A percentile compares a stretch with the other conserved stretches of the same genome.
Conservation (phyloP, 257 asterid genomes). For the Marsdenia floribunda region DNA sequence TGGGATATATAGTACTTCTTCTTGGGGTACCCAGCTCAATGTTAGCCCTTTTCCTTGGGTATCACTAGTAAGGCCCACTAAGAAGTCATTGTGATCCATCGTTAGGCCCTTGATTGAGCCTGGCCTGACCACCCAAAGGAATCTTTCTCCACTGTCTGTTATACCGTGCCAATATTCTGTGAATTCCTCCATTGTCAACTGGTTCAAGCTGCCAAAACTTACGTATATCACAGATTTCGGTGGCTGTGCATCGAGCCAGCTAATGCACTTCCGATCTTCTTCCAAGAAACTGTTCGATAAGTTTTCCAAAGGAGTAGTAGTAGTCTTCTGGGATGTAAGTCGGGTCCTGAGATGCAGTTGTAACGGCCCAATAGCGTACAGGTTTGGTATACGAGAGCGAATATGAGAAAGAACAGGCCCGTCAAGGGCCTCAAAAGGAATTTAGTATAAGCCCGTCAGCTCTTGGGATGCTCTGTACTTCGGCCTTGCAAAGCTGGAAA, state of each 20-base stretch:
- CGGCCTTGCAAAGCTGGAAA: not conserved
- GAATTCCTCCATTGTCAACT: constrained; percentile 7
- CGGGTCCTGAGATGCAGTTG: constrained; percentile 12
- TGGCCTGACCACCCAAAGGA: constrained; percentile 28
- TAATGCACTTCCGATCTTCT: constrained; percentile 24
- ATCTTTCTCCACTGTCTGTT: constrained; percentile 13
- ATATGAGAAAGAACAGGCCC: constrained; percentile 5
- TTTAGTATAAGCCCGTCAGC: constrained; percentile 23
- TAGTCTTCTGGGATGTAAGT: not conserved
- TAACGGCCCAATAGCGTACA: constrained; percentile 19
- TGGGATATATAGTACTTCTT: constrained; percentile 25
- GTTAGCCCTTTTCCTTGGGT: constrained; percentile 13
- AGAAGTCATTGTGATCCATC: not conserved
- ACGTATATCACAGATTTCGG: constrained; percentile 22
- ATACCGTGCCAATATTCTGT: constrained; percentile 25
- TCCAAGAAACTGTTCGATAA: constrained; percentile 24
- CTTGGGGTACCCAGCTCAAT: constrained; percentile 30
- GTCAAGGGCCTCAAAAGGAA: constrained; percentile 20
- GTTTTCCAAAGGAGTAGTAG: not conserved
- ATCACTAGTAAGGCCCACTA: not conserved
- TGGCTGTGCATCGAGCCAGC: constrained; percentile 27
- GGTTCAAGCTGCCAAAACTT: constrained; percentile 26
- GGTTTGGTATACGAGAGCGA: not conserved
- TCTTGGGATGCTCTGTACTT: not conserved
- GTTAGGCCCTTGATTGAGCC: constrained; percentile 9